These are phyloP conservation scores for Aaosphaeria pasadenensis DNA, from an alignment of 2,329 filamentous ascomycete genomes.

Conservation along the genomic window DNA sequence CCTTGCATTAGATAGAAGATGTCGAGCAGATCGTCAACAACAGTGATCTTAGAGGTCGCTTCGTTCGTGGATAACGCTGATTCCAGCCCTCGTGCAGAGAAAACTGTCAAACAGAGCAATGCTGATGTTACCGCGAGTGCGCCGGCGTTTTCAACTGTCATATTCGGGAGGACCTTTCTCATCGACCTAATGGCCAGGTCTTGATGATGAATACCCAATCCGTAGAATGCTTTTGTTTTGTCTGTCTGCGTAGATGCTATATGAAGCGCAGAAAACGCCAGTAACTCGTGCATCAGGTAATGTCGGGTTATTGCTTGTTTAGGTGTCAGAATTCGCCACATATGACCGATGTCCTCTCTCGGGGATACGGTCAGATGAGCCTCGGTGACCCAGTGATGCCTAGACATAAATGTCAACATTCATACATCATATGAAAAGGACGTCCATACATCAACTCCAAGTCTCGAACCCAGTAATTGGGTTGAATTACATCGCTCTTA, in stretches of 20 bases:
- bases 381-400: conserved; percentile 32
- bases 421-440: too few relatives aligned
- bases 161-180: conserved; percentile 23
- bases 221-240: conserved; percentile 23
- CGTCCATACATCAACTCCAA: conserved; percentile 30
- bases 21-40: conserved; percentile 32
- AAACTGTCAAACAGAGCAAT: conserved; percentile 27
- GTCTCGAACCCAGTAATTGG: conserved; percentile 30
- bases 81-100: conserved; percentile 9
- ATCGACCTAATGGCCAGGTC: conserved; percentile 33
- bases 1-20: conserved; percentile 35
- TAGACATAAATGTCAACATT: conserved; percentile 8
- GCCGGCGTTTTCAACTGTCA: conserved; percentile 27
- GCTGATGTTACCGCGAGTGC: conserved; percentile 30
- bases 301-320: conserved; percentile 30
- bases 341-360: conserved; percentile 20
- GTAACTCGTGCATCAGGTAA: conserved; percentile 42
- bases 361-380: conserved; percentile 21
- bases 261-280: conserved; percentile 41
- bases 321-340: conserved; percentile 35
- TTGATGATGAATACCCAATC: conserved; percentile 35
- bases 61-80: not conserved
- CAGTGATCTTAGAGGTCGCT: conserved; percentile 3
- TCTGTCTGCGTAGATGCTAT: conserved; percentile 29
- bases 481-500: conserved; percentile 13